These are phyloP conservation scores for Arachis hypogaea DNA, from an alignment of 306 rosid species.

Conservation along the genomic window DNA sequence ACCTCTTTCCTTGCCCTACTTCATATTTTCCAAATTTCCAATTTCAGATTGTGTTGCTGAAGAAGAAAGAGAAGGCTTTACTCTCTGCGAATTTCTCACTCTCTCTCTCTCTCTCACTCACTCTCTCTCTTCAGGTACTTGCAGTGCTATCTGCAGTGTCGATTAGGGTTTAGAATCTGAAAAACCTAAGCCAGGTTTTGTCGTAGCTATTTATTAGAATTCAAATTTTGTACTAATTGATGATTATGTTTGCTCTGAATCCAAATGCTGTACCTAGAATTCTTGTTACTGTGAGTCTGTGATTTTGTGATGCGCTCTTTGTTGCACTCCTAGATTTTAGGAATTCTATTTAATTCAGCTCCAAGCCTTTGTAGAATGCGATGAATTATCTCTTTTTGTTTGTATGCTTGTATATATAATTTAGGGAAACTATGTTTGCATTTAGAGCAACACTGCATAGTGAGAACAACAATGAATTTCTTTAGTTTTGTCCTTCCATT, in stretches of 20 bases:
- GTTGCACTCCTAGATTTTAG: background rate
- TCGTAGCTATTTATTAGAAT: background rate
- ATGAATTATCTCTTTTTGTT: background rate
- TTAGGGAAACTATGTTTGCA: background rate
- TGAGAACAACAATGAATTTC: background rate
- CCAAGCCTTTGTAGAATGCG: background rate
- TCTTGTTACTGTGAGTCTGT: background rate
- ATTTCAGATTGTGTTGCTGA: conserved; percentile 11
- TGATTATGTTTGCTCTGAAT: conserved; percentile 2
- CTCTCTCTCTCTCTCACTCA: background rate
- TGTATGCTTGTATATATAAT: background rate
- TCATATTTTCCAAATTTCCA: conserved; percentile 21
- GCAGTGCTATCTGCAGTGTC: background rate
- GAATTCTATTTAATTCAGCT: background rate
- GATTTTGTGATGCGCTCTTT: background rate
- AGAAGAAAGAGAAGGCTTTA: background rate
- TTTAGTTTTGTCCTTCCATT: too few relatives aligned
- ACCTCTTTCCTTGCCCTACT: conserved; percentile 39
- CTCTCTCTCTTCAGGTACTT: conserved; percentile 41
- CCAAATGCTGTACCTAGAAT: background rate
- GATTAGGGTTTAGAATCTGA: conserved; percentile 48
- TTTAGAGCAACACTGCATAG: background rate
- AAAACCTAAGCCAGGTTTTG: conserved; percentile 48
- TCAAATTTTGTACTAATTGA: background rate
- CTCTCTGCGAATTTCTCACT: conserved; percentile 28